Evolutionary conservation across 177 flowering plant species (phyloP).

Genomic region (Vitis hybrid): DNA sequence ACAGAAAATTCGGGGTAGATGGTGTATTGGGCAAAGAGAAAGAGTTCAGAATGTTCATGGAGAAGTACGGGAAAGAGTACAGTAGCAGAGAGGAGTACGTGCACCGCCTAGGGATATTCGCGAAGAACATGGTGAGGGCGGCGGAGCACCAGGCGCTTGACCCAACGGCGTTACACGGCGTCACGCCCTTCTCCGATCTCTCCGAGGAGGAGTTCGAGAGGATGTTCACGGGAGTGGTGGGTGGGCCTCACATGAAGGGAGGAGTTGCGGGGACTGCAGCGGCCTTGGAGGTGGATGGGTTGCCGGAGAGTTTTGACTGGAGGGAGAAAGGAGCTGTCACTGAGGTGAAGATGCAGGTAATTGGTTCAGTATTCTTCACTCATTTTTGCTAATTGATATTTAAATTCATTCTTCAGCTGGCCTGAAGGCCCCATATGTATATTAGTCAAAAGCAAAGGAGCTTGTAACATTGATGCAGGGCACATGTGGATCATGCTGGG

Average conservation of each 20-base stretch:
- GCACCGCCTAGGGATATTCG: constrained; percentile 65
- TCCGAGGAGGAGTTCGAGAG: constrained; percentile 71
- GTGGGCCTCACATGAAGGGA: constrained; percentile 4
- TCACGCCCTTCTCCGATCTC: constrained; percentile 81
- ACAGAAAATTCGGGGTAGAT: not conserved
- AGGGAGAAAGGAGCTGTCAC: constrained; percentile 88
- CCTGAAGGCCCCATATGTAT: no score
- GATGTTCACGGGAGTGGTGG: constrained; percentile 49
- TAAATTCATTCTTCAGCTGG: no score
- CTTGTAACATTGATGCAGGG: constrained; percentile 35
- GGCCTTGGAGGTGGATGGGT: constrained; percentile 13
- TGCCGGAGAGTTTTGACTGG: constrained; percentile 87
- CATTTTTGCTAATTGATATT: no score
- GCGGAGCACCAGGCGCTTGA: constrained; percentile 76
- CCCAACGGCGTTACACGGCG: constrained; percentile 80
- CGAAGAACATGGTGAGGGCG: constrained; percentile 60
- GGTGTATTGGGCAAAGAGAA: constrained; percentile 24
- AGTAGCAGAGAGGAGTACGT: constrained; percentile 62
- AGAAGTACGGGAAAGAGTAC: constrained; percentile 59
- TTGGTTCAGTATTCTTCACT: constrained; percentile 3
- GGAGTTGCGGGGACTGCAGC: constrained; percentile 16
- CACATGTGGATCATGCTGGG: constrained; percentile 72
- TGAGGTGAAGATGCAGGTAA: constrained; percentile 76
- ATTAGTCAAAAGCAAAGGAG: no score
- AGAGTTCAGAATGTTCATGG: constrained; percentile 52